phyloP scores from a whole-genome alignment of 2,329 filamentous ascomycete genomes.

The Diplocarpon mali region DNA sequence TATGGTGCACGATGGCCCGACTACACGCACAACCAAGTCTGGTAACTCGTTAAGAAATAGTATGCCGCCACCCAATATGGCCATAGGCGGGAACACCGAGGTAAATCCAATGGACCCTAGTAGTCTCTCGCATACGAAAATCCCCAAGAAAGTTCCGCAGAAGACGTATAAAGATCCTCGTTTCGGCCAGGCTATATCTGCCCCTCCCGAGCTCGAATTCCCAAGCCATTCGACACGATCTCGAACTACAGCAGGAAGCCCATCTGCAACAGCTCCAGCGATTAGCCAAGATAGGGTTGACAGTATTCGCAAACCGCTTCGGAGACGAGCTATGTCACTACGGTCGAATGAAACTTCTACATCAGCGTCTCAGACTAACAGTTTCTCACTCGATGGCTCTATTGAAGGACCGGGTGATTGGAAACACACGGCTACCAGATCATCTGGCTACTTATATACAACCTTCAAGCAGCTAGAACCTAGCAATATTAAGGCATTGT shows the following conservation, averaged over 20 bases:
- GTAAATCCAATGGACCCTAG: not conserved
- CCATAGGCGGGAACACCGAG: not conserved
- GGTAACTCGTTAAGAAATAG: not conserved
- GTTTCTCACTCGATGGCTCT: not conserved
- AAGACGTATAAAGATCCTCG: constrained; percentile 7
- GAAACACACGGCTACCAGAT: not conserved
- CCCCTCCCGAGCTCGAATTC: not conserved
- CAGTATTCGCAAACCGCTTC: not conserved
- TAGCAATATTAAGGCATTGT: not conserved
- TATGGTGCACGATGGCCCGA: too few species aligned
- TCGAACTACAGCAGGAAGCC: not conserved
- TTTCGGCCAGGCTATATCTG: not conserved
- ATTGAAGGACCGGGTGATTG: not conserved
- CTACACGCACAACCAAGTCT: too few species aligned
- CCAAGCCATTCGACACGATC: constrained; percentile 2
- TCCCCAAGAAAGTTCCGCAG: constrained; percentile 2
- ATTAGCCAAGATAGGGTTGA: not conserved
- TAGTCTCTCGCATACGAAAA: not conserved
- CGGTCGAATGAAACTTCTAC: not conserved
- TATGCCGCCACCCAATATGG: not conserved
- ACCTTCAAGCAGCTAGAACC: not conserved
- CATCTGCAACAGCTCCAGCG: not conserved
- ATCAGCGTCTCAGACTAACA: not conserved
- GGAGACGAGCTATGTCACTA: not conserved
- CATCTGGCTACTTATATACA: not conserved